These are phyloP conservation scores for Willaertia magna DNA, from an alignment of 208 protist genomes.

Conservation along the genomic window DNA sequence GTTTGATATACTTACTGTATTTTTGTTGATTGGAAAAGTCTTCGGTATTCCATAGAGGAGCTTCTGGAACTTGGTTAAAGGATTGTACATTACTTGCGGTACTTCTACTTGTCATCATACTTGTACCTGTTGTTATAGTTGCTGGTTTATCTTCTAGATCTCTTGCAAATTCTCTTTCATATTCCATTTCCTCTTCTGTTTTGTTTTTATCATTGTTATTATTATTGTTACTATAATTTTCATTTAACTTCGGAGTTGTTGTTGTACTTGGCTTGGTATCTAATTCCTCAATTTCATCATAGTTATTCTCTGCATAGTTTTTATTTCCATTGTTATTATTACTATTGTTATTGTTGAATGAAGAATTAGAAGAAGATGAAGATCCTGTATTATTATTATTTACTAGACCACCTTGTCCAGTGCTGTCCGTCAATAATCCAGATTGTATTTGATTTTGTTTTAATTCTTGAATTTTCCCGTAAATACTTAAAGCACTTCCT, in stretches of 20 bases:
- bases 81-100: background rate
- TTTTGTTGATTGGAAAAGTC: background rate
- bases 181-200: background rate
- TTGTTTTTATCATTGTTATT: no score
- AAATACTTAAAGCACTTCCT: background rate
- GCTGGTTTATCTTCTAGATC: background rate
- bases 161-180: background rate
- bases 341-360: background rate
- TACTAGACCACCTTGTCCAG: background rate
- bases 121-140: background rate
- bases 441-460: background rate
- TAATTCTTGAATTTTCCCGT: background rate
- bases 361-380: background rate
- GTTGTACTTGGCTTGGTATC: background rate
- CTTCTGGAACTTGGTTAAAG: background rate
- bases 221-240: background rate
- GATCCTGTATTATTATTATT: background rate
- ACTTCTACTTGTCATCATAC: background rate
- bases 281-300: background rate
- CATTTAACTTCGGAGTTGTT: background rate
- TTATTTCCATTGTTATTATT: background rate
- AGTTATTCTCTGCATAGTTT: background rate
- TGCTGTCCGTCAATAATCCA: background rate
- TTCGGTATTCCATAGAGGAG: background rate
- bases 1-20: background rate